Evolutionary conservation across 2,329 filamentous ascomycete genomes (phyloP).

Genomic region (Raffaelea deltoideospora): DNA sequence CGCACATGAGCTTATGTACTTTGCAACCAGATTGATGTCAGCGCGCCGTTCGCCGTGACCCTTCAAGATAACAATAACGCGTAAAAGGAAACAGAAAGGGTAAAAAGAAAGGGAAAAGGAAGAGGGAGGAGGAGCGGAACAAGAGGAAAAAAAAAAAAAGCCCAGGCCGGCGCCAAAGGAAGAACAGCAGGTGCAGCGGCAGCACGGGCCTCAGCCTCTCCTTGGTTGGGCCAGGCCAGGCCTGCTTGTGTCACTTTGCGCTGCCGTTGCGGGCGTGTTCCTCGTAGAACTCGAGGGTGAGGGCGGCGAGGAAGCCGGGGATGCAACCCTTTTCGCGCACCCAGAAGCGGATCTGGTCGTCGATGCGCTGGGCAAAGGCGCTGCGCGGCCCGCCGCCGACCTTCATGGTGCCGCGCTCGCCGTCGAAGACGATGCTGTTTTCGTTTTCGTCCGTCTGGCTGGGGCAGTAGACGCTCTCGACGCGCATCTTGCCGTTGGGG

Average conservation of each 20-base stretch:
- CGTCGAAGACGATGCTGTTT: constrained; percentile 71
- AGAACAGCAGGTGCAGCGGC: background rate
- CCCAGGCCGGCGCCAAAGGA: background rate
- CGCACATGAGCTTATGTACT: no score
- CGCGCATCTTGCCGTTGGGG: constrained; percentile 89
- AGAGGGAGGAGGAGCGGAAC: background rate
- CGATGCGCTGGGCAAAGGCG: constrained; percentile 72
- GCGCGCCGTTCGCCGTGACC: constrained; percentile 6
- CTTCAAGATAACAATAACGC: no score
- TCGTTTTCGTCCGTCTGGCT: constrained; percentile 53
- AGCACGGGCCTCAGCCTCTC: no score
- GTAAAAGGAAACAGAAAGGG: no score
- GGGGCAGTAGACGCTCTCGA: constrained; percentile 74
- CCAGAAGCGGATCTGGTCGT: constrained; percentile 85
- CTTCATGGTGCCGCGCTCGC: constrained; percentile 95
- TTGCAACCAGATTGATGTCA: no score
- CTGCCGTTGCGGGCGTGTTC: constrained; percentile 26
- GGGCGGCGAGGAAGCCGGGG: constrained; percentile 77
- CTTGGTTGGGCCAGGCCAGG: no score
- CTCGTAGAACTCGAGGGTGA: constrained; percentile 90
- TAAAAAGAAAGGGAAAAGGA: background rate
- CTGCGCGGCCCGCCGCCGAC: constrained; percentile 80
- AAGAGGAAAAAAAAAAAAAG: constrained; percentile 2
- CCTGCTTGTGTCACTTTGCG: background rate
- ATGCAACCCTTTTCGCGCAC: constrained; percentile 88